Percentiles rank a stretch among this genome's conserved stretches.
Evolutionary conservation across 768 basidiomycete species (phyloP).

Genomic region (Leucogyrophana mollusca): DNA sequence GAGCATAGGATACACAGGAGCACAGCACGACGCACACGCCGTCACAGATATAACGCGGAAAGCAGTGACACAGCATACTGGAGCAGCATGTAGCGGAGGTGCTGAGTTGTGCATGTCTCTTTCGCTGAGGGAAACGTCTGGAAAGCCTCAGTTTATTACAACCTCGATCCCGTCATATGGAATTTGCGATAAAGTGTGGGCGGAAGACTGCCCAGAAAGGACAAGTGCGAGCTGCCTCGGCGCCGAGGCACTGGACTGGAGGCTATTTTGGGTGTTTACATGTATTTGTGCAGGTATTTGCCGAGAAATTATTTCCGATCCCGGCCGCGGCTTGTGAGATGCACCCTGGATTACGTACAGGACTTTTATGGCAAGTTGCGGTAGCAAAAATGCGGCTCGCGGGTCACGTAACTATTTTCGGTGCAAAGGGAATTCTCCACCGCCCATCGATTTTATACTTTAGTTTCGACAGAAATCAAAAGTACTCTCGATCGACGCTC

Average conservation of each 20-base stretch:
- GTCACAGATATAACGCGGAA: too few species aligned
- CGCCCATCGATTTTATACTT: constrained; percentile 35
- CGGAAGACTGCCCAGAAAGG: constrained; percentile 31
- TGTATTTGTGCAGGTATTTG: constrained; percentile 26
- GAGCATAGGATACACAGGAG: constrained; percentile 5
- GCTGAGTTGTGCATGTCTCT: too few species aligned
- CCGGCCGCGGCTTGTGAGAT: constrained; percentile 33
- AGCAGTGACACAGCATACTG: too few species aligned
- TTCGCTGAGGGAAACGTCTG: too few species aligned
- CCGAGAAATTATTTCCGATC: constrained; percentile 40
- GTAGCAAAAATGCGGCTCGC: constrained; percentile 29
- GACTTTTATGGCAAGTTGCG: constrained; percentile 25
- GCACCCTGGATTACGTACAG: constrained; percentile 35
- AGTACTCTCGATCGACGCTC: constrained; percentile 29
- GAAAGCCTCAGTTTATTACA: too few species aligned
- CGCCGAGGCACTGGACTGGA: constrained; percentile 37
- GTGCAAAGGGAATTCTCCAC: constrained; percentile 39
- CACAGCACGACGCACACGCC: constrained; percentile 21
- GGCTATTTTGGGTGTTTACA: constrained; percentile 16
- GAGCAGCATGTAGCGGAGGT: too few species aligned
- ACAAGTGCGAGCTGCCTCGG: constrained; percentile 32
- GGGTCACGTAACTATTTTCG: constrained; percentile 36
- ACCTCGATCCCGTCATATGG: constrained; percentile 29
- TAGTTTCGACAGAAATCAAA: constrained; percentile 1
- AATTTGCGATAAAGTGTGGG: constrained; percentile 28